phyloP scores from a whole-genome alignment of 345 rosid species.

The Populus tremula region DNA sequence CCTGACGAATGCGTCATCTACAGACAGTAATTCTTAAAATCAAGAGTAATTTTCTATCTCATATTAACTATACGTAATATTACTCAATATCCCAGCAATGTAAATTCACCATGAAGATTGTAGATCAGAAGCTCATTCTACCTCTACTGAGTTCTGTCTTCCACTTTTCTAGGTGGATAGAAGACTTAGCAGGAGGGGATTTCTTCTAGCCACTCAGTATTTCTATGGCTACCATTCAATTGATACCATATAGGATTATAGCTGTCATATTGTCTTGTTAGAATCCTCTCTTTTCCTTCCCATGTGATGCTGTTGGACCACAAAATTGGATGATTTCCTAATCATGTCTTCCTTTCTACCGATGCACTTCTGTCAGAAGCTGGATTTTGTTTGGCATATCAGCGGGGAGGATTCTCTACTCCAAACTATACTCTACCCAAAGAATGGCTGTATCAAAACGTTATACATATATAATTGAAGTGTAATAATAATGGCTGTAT shows the following conservation, averaged over 20 bases:
- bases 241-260: neutral
- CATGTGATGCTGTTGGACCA: constrained; percentile 29
- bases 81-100: neutral
- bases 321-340: constrained; percentile 4
- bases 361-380: neutral
- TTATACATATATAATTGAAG: too few species aligned
- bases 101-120: too few species aligned
- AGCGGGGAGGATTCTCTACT: neutral
- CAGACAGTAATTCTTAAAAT: neutral
- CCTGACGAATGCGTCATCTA: neutral
- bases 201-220: constrained; percentile 16
- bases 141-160: neutral
- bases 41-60: neutral
- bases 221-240: neutral
- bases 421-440: neutral
- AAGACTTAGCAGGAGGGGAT: constrained; percentile 17
- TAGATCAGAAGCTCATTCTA: neutral
- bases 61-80: too few species aligned
- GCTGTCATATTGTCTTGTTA: constrained; percentile 24
- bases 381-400: neutral
- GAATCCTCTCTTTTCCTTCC: neutral
- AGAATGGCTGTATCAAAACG: neutral
- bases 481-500: too few species aligned
- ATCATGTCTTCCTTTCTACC: neutral
- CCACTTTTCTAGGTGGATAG: neutral